These are phyloP conservation scores for Pezicula neosporulosa DNA, from an alignment of 2,329 filamentous ascomycete species.

Conservation along the genomic window DNA sequence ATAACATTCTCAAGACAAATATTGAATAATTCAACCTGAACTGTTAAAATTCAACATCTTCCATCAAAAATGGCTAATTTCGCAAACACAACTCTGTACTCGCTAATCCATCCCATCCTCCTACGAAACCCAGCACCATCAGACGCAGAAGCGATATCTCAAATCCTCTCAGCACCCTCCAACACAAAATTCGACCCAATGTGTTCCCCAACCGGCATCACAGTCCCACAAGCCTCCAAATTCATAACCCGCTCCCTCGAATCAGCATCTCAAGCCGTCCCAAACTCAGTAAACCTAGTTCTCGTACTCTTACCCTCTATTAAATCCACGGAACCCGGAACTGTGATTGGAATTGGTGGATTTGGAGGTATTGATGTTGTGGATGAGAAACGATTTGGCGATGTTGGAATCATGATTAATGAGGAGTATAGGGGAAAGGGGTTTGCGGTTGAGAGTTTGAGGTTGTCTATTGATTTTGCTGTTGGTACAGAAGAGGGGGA, in stretches of 20 bases:
- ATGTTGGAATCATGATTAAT: slow-evolving; percentile 1
- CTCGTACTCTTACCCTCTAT: background rate
- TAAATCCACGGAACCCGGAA: background rate
- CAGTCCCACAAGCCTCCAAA: too few species aligned
- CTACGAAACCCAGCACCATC: background rate
- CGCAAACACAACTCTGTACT: background rate
- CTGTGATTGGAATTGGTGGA: background rate
- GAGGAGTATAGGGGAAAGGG: background rate
- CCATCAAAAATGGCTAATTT: background rate
- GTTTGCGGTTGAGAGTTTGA: slow-evolving; percentile 1
- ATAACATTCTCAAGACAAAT: too few species aligned
- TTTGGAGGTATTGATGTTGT: slow-evolving; percentile 3
- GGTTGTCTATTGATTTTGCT: slow-evolving; percentile 3
- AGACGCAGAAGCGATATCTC: background rate
- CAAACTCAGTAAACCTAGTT: background rate
- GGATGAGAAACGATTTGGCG: background rate
- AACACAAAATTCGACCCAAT: background rate
- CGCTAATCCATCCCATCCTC: background rate
- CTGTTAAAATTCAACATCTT: too few species aligned
- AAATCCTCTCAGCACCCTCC: background rate
- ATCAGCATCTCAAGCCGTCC: slow-evolving; percentile 1
- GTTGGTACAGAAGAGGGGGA: background rate
- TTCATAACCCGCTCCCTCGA: background rate
- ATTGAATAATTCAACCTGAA: too few species aligned
- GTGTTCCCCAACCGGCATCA: background rate